These are phyloP conservation scores for Sphagnum fallax DNA, from an alignment of 228 moss, liverwort and hornwort genomes.

Conservation along the genomic window DNA sequence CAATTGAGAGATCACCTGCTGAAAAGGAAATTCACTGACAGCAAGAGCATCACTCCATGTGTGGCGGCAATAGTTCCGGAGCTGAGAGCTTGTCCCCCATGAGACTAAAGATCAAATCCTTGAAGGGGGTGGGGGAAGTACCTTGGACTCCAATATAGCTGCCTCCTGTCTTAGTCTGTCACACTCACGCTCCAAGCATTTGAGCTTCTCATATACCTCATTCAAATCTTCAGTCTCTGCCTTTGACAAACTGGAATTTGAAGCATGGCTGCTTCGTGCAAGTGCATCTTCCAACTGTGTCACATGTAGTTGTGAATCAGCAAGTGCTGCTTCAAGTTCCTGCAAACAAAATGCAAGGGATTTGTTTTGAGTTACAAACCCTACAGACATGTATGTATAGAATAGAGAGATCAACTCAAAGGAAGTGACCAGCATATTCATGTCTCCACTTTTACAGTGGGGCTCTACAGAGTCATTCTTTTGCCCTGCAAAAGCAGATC, in stretches of 20 bases:
- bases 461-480: neutral
- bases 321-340: conserved; percentile 74
- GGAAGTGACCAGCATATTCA: no score
- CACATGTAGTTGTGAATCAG: conserved; percentile 54
- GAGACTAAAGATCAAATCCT: neutral
- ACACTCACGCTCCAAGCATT: conserved; percentile 65
- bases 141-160: conserved; percentile 52
- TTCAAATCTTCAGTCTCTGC: conserved; percentile 58
- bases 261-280: conserved; percentile 34
- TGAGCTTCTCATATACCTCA: conserved; percentile 47
- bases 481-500: neutral
- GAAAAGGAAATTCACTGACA: neutral
- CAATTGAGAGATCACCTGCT: neutral
- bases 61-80: no score
- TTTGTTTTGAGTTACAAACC: neutral
- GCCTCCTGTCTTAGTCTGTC: conserved; percentile 71
- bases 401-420: neutral
- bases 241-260: conserved; percentile 55
- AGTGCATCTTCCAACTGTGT: conserved; percentile 58
- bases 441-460: conserved; percentile 1
- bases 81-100: neutral
- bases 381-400: neutral
- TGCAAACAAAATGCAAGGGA: conserved; percentile 13
- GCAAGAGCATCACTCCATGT: neutral
- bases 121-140: neutral